Base-by-base conservation (phyloP, 2,329 filamentous ascomycete species). In the Akanthomyces dipterigenus region DNA sequence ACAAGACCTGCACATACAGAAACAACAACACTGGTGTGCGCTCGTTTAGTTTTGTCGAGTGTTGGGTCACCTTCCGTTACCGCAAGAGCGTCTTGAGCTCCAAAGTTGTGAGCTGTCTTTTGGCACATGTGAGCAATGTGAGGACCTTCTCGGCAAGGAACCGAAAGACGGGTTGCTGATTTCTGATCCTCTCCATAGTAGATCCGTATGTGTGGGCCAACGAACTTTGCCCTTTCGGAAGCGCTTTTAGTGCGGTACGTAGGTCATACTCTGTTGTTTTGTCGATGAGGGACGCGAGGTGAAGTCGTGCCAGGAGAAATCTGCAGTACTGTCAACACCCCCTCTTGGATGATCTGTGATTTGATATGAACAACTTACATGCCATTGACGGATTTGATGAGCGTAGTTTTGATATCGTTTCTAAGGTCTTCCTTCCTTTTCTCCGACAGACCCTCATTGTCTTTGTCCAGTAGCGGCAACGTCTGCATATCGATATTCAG, bases 81-180 rank as follows among this genome's bases (percentile, higher is more conserved):
- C 0, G 72, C 76, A 18, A 81, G 69, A 0, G 76, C 77, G 62
- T 78, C 70, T 58, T 70, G 69, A 80, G 69, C 61, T 80, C 76
- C 1, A 28, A 1, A 1, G 60, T 66, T 1, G 60, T 70, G 0
- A 80, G 61, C 0, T 65, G 71, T 48, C 71, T 69, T 57, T 65
- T 71, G 0, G 75, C 69, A 45, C 61, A 75, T 0, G 67, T 69
- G 11, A 80, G 72, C 77, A 75, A 79, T 0, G 67, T 67, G 0
- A 79, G 60, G 5, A 70, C n/a, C 68, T 72, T 0, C 78, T 77
- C 50, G 77, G 68, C 0, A 28, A 55, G 34, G 1, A 70, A 54
- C 26, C 53, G 48, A 20, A 71, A 62, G 3, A 70, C 72, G 3
- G 53, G 0, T 1, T 64, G 7, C 58, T 81, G 76, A 1, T 64